Percentiles rank a stretch among this genome's conserved stretches.
phyloP scores from a whole-genome alignment of 345 rosid genomes.

The Ailanthus altissimus region DNA sequence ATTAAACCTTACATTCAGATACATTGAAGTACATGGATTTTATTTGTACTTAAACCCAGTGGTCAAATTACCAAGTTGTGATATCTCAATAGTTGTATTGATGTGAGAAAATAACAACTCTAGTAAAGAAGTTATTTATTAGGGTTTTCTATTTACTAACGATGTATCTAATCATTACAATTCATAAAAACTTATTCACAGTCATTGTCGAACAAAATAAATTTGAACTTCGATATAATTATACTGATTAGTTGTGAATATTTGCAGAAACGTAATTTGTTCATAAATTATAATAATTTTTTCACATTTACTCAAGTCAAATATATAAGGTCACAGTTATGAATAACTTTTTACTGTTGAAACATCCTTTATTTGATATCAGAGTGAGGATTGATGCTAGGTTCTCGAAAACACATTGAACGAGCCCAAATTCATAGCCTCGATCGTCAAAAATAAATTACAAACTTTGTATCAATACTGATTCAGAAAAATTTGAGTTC shows the following conservation, averaged over 20 bases:
- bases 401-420: background rate
- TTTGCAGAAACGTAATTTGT: too few species aligned
- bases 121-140: too few species aligned
- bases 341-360: too few species aligned
- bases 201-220: too few species aligned
- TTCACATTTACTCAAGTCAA: too few species aligned
- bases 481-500: background rate
- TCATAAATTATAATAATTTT: too few species aligned
- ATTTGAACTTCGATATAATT: too few species aligned
- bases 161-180: too few species aligned
- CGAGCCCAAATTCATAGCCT: background rate
- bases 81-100: background rate
- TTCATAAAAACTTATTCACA: too few species aligned
- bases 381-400: background rate
- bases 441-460: background rate
- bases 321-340: too few species aligned
- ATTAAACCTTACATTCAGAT: background rate
- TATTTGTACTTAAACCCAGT: background rate
- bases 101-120: background rate
- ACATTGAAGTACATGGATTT: slow-evolving; percentile 4
- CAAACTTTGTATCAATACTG: background rate
- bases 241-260: too few species aligned
- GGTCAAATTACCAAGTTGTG: background rate
- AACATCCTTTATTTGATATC: background rate
- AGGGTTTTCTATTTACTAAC: too few species aligned